Base-by-base conservation (phyloP, 345 rosid species). In the Hirschfeldia incana region DNA sequence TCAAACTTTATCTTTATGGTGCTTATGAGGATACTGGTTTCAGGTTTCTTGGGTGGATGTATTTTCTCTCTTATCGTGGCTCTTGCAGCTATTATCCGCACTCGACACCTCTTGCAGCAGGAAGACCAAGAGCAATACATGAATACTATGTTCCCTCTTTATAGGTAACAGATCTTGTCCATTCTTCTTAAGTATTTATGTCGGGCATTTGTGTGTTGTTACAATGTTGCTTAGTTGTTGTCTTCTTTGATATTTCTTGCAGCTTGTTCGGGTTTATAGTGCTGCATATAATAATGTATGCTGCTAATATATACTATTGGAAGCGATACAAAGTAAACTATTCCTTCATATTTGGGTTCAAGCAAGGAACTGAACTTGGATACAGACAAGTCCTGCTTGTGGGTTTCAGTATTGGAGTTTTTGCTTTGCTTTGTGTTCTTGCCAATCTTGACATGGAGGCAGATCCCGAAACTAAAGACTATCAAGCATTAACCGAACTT, bases 21-120 rank as follows among this genome's bases (percentile, higher is more conserved):
- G 63, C 55, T 42, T 1, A 46, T 46, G 67, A 69, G 62, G 32
- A 27, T 15, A 10, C 9, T 65, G 16, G 16, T 61, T 80, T 16
- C 85, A 89, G 95, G 93, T 58, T 81, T 89, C 65, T 62, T 82
- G 6, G 84, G 79, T 55, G 96, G 96, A 13, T 85, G 91, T 82
- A 74, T 85, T 37, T 75, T 69, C 15, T 86, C 91, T 49, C 88
- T 89, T 4, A 9, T 85, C 4, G 36, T 87, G 46, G 89, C 91
- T 10, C 78, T 90, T 46, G 62, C 34, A 5, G 72, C 75, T 10
- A 74, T 85, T 39, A 63, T 90, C 1, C 88, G 84, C 53, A 46
- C 53, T 4, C 53, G 53, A 46, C 6, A 46, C 53, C 53, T 46
- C 53, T 46, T 46, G 53, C 13, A 70, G 3, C 10, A 65, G 10